Evolutionary conservation across 306 rosid species (phyloP), one percentile per base, ranked within the genome.

Genomic region (Vigna hirtella): DNA sequence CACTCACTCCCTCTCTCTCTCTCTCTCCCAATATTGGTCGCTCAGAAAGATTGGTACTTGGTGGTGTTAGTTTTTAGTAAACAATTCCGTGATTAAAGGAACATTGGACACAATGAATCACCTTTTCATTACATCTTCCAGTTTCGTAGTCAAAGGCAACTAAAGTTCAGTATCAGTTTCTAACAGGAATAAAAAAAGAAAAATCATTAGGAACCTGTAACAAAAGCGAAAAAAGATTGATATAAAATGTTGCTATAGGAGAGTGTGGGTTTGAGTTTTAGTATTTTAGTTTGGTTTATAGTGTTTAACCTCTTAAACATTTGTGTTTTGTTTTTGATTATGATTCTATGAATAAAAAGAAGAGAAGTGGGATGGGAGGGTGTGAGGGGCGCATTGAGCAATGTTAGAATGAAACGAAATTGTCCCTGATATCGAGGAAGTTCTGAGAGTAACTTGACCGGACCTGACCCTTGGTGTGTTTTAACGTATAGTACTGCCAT

Each of bases 381-480:
- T n/a, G 70, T 8, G 70, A 40, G 0, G 18, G 28, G 30, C 66
- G 30, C 66, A 43, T 59, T 10, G 76, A 15, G 42, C 40, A 26
- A 4, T 42, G 8, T 53, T 74, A 61, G 5, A 26, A 73, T n/a
- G 47, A 62, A 59, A 65, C 36, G 65, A 65, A 55, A 74, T 18
- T 24, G 73, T 8, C 74, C 55, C 88, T 66, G 86, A 28, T 83
- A 55, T 86, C 90, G 86, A 88, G 88, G 83, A 79, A 77, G 45
- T 40, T 43, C 15, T 10, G 49, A 43, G 49, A 43, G 49, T 10
- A 4, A 43, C 49, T 43, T 61, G 18, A 61, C 72, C 62, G 4
- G 14, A n/a, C 72, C 40, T 14, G 9, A n/a, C 72, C 51, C 72
- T 63, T 51, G 64, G 12, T 36, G 3, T 15, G 17, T 40, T 40